phyloP scores from a whole-genome alignment of 352 stramenopile genomes.

The Phytophthora idaei region DNA sequence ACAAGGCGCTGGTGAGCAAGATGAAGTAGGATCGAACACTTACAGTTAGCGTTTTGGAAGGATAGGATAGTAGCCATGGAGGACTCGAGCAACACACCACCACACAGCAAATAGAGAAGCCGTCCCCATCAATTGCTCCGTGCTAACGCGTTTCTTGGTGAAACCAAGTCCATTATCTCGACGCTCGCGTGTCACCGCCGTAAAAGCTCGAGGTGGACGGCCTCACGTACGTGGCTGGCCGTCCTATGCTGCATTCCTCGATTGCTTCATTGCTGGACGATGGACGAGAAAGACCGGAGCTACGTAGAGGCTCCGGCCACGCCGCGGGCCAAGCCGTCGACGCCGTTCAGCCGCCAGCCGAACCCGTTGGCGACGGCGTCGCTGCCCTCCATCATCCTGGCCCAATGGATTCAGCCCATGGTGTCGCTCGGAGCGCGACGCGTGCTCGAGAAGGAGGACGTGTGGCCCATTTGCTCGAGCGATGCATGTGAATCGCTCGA shows the following conservation, averaged over 20 bases:
- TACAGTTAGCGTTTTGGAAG: conserved; percentile 26
- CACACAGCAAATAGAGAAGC: conserved; percentile 25
- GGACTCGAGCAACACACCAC: conserved; percentile 8
- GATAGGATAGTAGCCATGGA: conserved; percentile 18
- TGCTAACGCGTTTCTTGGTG: background rate
- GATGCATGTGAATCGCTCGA: conserved; percentile 31
- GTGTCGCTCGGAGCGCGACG: conserved; percentile 33
- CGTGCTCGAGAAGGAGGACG: conserved; percentile 33
- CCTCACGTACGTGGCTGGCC: conserved; percentile 9
- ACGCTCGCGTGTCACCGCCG: conserved; percentile 14
- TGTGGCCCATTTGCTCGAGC: conserved; percentile 33
- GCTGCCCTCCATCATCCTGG: conserved; percentile 27
- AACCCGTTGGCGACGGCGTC: conserved; percentile 48
- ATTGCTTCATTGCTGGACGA: conserved; percentile 9
- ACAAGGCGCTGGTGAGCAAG: conserved; percentile 67
- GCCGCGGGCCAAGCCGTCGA: background rate
- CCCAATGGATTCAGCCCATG: conserved; percentile 40
- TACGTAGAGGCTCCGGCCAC: conserved; percentile 23
- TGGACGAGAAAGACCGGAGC: conserved; percentile 2
- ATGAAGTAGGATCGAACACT: conserved; percentile 39
- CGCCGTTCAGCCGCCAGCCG: conserved; percentile 18
- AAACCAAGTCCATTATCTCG: background rate
- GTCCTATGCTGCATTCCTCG: conserved; percentile 11
- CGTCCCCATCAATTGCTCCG: conserved; percentile 14
- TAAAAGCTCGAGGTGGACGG: conserved; percentile 13